A percentile compares a stretch with the other conserved stretches of the same genome.
phyloP scores from a whole-genome alignment of 2,329 filamentous ascomycete species.

The Aspergillus sp. region DNA sequence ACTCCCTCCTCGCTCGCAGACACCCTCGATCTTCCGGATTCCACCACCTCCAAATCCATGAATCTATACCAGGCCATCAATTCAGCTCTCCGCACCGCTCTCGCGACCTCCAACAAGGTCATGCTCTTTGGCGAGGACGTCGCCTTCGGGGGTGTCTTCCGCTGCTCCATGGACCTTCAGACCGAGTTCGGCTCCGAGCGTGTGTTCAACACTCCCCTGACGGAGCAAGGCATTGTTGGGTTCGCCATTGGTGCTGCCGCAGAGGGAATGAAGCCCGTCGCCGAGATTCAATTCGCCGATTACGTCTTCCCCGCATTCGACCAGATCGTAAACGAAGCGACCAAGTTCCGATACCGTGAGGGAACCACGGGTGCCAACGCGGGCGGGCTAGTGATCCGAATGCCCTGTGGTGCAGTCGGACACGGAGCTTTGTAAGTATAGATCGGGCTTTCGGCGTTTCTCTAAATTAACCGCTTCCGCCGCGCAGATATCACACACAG shows the following conservation, averaged over 20 bases:
- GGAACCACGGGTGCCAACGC: slow-evolving; percentile 64
- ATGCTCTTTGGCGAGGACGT: slow-evolving; percentile 96
- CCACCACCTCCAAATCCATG: slow-evolving; percentile 74
- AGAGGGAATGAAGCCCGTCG: slow-evolving; percentile 87
- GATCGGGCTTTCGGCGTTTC: background rate
- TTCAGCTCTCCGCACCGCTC: slow-evolving; percentile 76
- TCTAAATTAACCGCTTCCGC: background rate
- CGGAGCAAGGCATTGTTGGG: slow-evolving; percentile 90
- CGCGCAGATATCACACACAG: slow-evolving; percentile 72
- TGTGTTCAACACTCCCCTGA: slow-evolving; percentile 94
- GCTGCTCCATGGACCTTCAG: slow-evolving; percentile 87
- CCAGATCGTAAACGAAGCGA: slow-evolving; percentile 89
- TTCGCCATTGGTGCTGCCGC: slow-evolving; percentile 89
- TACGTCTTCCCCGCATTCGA: slow-evolving; percentile 93
- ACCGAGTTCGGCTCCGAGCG: slow-evolving; percentile 83
- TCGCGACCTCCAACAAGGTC: slow-evolving; percentile 80
- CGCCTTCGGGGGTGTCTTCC: slow-evolving; percentile 93
- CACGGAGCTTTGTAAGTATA: slow-evolving; percentile 69
- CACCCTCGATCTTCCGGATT: slow-evolving; percentile 71
- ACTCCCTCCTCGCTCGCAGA: slow-evolving; percentile 69
- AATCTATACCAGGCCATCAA: slow-evolving; percentile 96
- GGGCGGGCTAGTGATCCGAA: slow-evolving; percentile 80
- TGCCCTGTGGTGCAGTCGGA: slow-evolving; percentile 87
- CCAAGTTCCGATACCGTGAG: slow-evolving; percentile 79
- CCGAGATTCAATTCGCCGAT: slow-evolving; percentile 94